phyloP scores from a whole-genome alignment of 495 filamentous ascomycete species.

The Penicilliopsis zonata region DNA sequence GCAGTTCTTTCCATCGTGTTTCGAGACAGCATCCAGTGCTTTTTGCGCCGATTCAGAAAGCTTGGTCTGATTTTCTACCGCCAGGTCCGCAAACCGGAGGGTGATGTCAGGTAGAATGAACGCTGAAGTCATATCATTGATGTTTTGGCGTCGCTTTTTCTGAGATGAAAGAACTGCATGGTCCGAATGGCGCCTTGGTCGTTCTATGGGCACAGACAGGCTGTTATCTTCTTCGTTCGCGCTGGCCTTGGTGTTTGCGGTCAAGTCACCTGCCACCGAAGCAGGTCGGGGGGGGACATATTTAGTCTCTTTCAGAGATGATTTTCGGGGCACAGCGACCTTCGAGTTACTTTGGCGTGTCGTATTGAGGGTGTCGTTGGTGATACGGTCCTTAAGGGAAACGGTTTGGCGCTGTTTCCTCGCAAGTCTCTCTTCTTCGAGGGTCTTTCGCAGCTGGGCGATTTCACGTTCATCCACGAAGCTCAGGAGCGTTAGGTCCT shows the following conservation, averaged over 20 bases:
- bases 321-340: slow-evolving; percentile 28
- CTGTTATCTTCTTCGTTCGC: slow-evolving; percentile 17
- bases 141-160: slow-evolving; percentile 19
- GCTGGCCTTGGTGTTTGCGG: slow-evolving; percentile 15
- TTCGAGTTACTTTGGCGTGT: slow-evolving; percentile 27
- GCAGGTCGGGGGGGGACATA: slow-evolving; percentile 18
- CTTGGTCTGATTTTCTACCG: slow-evolving; percentile 18
- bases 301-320: slow-evolving; percentile 32
- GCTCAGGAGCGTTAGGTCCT: slow-evolving; percentile 34
- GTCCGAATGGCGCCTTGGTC: slow-evolving; percentile 35
- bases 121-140: slow-evolving; percentile 68
- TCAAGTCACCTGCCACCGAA: slow-evolving; percentile 27
- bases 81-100: slow-evolving; percentile 25
- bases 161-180: slow-evolving; percentile 18
- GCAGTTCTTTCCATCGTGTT: slow-evolving; percentile 61
- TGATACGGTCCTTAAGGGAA: slow-evolving; percentile 15
- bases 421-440: slow-evolving; percentile 36
- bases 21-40: slow-evolving; percentile 45
- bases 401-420: slow-evolving; percentile 32
- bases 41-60: slow-evolving; percentile 41
- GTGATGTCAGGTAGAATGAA: slow-evolving; percentile 65
- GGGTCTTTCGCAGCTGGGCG: slow-evolving; percentile 32
- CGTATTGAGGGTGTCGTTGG: slow-evolving; percentile 21
- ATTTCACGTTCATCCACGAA: slow-evolving; percentile 38
- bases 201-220: slow-evolving; percentile 21